Evolutionary conservation across 306 rosid species (phyloP), one percentile per base, ranked within the genome.

Genomic region (Medicago ruthenica): DNA sequence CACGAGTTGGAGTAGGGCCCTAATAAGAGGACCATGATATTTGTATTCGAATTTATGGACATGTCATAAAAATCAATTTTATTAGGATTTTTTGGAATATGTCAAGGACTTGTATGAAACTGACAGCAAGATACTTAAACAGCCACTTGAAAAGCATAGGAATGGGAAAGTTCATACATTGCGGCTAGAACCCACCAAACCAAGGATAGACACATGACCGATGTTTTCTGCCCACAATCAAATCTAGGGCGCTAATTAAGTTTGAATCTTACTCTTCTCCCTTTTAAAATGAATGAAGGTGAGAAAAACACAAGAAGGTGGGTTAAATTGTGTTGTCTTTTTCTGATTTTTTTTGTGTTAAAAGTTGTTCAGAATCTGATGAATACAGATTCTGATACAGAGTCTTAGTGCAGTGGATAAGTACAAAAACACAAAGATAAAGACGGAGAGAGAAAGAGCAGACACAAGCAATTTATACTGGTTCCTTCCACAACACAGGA

Each of bases 161-260:
- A 5, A 6, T 4, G 15, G 16, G 67, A 64, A 63, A 11, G n/a
- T 74, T 74, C 83, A 67, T 45, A 80, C 9, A 53, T 71, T 79
- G 36, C 78, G 68, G 74, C 78, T 54, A 40, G 21, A 36, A 12
- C 40, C 69, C 63, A 44, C 41, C 75, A 55, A 68, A 67, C 9
- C 31, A 55, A 77, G 24, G 50, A 11, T 24, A 20, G 34, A 20
- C 61, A 58, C 14, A 58, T 2, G 63, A 21, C 37, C 9, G 3
- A 21, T 10, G 15, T 20, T 1, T 55, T 4, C 31, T 0, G 2
- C 1, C 31, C 62, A 57, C 7, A 20, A 21, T 57, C 6, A 55
- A 57, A 10, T 55, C 0, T 20, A 12, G 12, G 27, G 27, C 2
- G 59, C 10, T 48, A 47, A 47, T 47, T 12, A 12, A 47, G 36